These are phyloP conservation scores for Dryadomyces sulphureus DNA, from an alignment of 2,329 filamentous ascomycete genomes.

Conservation along the genomic window DNA sequence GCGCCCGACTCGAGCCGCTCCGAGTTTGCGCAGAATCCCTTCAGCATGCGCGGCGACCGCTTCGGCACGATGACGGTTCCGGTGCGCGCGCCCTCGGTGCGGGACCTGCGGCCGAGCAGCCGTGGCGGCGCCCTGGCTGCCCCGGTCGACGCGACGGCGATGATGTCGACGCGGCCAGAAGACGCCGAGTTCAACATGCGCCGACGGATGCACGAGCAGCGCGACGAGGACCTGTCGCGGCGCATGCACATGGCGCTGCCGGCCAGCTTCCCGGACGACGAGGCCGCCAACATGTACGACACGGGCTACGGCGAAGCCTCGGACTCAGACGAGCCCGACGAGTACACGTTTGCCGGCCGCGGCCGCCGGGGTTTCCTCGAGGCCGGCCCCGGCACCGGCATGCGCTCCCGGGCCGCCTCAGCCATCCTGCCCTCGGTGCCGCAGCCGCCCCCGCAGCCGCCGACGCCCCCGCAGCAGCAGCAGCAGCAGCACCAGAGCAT, in stretches of 20 bases:
- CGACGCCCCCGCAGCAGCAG: constrained; percentile 11
- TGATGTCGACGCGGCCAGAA: constrained; percentile 21
- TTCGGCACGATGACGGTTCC: constrained; percentile 12
- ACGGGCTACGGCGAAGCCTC: constrained; percentile 7
- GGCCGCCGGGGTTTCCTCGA: constrained; percentile 41
- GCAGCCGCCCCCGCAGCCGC: constrained; percentile 13
- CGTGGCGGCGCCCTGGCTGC: constrained; percentile 1
- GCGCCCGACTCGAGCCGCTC: constrained; percentile 36
- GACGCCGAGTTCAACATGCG: constrained; percentile 33
- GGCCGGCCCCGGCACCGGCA: constrained; percentile 38
- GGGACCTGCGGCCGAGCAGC: constrained; percentile 14
- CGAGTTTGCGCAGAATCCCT: constrained; percentile 34
- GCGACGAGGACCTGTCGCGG: constrained; percentile 26
- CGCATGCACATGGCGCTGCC: constrained; percentile 19
- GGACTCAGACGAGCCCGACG: constrained; percentile 20
- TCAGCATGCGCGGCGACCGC: constrained; percentile 18
- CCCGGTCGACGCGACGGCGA: constrained; percentile 6
- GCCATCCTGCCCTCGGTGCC: constrained; percentile 20
- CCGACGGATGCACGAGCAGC: constrained; percentile 24
- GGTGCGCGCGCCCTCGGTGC: constrained; percentile 13
- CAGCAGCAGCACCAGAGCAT: not conserved
- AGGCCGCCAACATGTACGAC: constrained; percentile 19
- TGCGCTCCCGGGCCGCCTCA: constrained; percentile 25
- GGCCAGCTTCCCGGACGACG: constrained; percentile 21
- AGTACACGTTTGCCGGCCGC: constrained; percentile 17